Evolutionary conservation across 805 yeast species (phyloP).

Genomic region (Wickerhamomyces pijperi): DNA sequence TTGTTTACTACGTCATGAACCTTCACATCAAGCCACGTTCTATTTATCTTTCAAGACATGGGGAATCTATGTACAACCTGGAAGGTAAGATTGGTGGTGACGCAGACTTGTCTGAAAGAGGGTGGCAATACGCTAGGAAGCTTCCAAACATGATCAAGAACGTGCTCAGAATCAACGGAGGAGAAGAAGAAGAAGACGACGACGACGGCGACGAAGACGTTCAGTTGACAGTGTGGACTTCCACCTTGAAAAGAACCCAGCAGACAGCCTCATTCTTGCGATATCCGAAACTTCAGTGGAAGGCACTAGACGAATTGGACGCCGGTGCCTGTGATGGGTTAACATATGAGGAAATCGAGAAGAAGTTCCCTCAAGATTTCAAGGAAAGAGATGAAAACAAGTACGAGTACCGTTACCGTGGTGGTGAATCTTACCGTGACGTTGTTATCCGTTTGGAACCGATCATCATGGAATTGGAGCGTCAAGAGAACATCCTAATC

Average conservation of each 20-base stretch:
- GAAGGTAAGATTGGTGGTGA: conserved; percentile 97
- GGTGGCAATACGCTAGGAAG: conserved; percentile 71
- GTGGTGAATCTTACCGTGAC: conserved; percentile 95
- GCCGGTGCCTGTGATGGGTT: conserved; percentile 97
- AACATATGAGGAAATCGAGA: conserved; percentile 88
- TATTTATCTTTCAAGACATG: conserved; percentile 92
- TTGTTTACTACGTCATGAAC: conserved; percentile 93
- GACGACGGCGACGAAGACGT: conserved; percentile 26
- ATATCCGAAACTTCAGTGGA: conserved; percentile 82
- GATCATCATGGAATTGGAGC: conserved; percentile 94
- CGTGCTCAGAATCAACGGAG: conserved; percentile 20
- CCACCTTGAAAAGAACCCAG: conserved; percentile 82
- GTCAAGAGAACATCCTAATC: conserved; percentile 90
- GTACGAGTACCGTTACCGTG: conserved; percentile 90
- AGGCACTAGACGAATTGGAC: conserved; percentile 91
- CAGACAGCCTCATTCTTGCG: conserved; percentile 82
- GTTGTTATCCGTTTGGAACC: conserved; percentile 94
- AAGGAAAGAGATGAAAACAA: conserved; percentile 92
- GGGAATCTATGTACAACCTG: conserved; percentile 85
- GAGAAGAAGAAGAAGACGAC: too few relatives aligned
- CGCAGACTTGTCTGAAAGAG: conserved; percentile 74
- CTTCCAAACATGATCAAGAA: conserved; percentile 67
- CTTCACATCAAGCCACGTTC: conserved; percentile 85
- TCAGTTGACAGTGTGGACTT: conserved; percentile 87
- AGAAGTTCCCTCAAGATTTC: conserved; percentile 84